phyloP scores from a whole-genome alignment of 768 basidiomycete species.

The Gautieria morchelliformis region DNA sequence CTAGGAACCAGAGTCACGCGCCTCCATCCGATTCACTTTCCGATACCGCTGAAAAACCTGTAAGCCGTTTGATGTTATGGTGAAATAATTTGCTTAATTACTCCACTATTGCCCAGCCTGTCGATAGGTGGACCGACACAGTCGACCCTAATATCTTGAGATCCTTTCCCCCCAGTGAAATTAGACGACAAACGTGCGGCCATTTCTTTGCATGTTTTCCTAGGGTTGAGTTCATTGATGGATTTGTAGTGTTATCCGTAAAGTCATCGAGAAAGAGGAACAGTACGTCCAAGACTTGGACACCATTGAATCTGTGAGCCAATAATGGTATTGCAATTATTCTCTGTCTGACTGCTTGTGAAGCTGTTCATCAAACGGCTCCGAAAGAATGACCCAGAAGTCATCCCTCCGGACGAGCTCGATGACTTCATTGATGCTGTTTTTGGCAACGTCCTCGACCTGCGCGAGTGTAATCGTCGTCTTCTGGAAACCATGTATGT shows the following conservation, averaged over 20 bases:
- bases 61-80: not conserved
- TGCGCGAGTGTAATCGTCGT: constrained; percentile 74
- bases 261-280: constrained; percentile 80
- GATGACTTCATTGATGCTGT: constrained; percentile 85
- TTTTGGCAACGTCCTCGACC: constrained; percentile 79
- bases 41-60: constrained; percentile 2
- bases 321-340: not conserved
- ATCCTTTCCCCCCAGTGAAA: constrained; percentile 64
- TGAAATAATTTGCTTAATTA: not conserved
- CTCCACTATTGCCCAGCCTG: constrained; percentile 17
- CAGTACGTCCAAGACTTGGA: constrained; percentile 86
- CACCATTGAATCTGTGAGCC: constrained; percentile 60
- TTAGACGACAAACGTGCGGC: constrained; percentile 65
- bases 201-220: not conserved
- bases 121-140: constrained; percentile 40
- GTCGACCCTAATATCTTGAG: constrained; percentile 40
- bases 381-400: constrained; percentile 30
- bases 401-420: constrained; percentile 47
- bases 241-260: constrained; percentile 56
- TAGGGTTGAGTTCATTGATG: not conserved
- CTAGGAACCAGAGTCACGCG: not conserved
- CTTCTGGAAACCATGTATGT: constrained; percentile 83
- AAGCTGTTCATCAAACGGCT: constrained; percentile 37
- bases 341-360: not conserved
- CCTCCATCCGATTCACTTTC: not conserved